Base-by-base conservation (phyloP, 2,329 filamentous ascomycete genomes). In the Acephala macrosclerotiorum region DNA sequence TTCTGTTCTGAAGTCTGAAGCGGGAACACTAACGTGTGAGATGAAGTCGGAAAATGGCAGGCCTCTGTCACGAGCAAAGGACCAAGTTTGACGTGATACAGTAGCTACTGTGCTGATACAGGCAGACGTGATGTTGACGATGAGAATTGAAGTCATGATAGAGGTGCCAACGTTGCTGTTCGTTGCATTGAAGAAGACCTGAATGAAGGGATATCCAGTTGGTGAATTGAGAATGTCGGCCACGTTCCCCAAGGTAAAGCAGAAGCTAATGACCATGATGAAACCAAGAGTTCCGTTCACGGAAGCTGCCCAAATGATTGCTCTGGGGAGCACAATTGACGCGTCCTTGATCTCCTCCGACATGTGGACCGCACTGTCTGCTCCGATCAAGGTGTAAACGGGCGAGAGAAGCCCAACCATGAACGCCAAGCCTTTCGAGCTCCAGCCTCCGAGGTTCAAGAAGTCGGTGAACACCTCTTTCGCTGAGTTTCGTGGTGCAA, bases 291-390 rank as follows among this genome's bases (percentile, higher is more conserved):
- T 70, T 3, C 81, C 83, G 64, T 85, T 85, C 66, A 83, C 76
- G 25, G 80, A 58, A 57, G 83, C 78, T 3, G 79, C 80, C 42
- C 77, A 78, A 18, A 85, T 75, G 68, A 85, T 84, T 4, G 80
- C 79, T 67, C 76, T 74, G 3, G 83, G 83, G 1, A 85, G 79
- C 40, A 81, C 78, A 14, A 77, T 68, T 3, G 80, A 79, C 0
- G 83, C 81, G 62, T 83, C 80, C 47, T 78, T 75, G 47, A 84
- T 79, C 69, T 85, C 83, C 72, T 85, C 83, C 3, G 82, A 79
- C 36, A 83, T 79, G 67, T 79, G 73, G 2, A 63, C 78, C 66
- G 69, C 74, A 63, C 74, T 62, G 62, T 69, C 68, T 8, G 57
- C 64, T 45, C 66, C 70, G 56, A 71, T 51, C 25, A 70, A 60